Conservation (phyloP, 2,329 filamentous ascomycete species). For the Pestalotiopsis sp. region DNA sequence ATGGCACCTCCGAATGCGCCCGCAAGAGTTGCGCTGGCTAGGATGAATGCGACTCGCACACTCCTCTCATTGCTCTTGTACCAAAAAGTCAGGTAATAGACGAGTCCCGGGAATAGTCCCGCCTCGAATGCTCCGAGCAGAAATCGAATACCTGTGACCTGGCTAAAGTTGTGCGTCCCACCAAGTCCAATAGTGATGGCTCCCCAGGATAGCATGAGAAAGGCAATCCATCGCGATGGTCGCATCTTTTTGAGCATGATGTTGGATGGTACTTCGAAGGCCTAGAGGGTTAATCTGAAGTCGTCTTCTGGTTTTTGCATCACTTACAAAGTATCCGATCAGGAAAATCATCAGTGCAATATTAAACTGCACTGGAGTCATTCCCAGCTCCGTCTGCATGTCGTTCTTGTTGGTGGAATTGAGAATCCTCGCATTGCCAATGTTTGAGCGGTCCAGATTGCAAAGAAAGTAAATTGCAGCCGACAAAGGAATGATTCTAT, state of each 20-base stretch:
- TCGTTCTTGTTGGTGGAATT: slow-evolving; percentile 62
- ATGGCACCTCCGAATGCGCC: slow-evolving; percentile 78
- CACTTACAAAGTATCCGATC: slow-evolving; percentile 29
- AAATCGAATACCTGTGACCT: slow-evolving; percentile 68
- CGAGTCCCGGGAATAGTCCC: slow-evolving; percentile 69
- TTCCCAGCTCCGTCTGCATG: slow-evolving; percentile 61
- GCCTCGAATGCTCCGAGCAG: slow-evolving; percentile 71
- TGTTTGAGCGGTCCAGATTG: slow-evolving; percentile 70
- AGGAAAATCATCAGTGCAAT: slow-evolving; percentile 35
- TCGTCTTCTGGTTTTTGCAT: too few relatives aligned
- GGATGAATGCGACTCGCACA: slow-evolving; percentile 71
- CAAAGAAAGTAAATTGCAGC: slow-evolving; percentile 67
- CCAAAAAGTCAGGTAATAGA: slow-evolving; percentile 72
- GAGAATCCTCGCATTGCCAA: slow-evolving; percentile 69
- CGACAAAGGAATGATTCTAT: slow-evolving; percentile 64
- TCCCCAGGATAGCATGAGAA: slow-evolving; percentile 70
- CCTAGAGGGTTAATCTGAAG: too few relatives aligned
- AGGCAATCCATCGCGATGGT: slow-evolving; percentile 64
- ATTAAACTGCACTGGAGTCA: slow-evolving; percentile 64
- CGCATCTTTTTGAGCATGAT: slow-evolving; percentile 65
- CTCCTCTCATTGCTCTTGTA: slow-evolving; percentile 72
- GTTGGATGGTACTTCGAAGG: slow-evolving; percentile 69
- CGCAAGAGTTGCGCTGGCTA: slow-evolving; percentile 67
- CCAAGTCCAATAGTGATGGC: slow-evolving; percentile 69
- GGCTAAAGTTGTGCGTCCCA: slow-evolving; percentile 60